Evolutionary conservation across 805 yeast species (phyloP).

Genomic region (Hanseniaspora taiwanica): DNA sequence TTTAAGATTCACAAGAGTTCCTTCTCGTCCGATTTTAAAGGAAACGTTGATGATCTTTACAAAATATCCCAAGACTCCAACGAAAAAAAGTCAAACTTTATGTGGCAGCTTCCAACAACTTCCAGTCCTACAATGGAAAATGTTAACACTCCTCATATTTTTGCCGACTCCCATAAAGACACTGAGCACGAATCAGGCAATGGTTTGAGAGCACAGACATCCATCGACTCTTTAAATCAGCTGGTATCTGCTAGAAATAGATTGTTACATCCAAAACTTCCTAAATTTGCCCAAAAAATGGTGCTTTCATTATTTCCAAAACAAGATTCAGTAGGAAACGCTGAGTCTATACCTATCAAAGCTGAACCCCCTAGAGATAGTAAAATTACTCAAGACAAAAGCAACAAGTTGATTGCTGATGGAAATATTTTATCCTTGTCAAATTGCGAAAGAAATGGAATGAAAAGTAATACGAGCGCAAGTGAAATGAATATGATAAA

Average conservation of each 20-base stretch:
- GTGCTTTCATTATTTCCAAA: neutral
- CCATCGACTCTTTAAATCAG: neutral
- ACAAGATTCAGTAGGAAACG: neutral
- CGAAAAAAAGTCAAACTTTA: conserved; percentile 5
- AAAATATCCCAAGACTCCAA: conserved; percentile 5
- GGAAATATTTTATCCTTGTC: too few species aligned
- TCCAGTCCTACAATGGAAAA: conserved; percentile 15
- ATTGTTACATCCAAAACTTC: neutral
- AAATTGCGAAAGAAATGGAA: too few species aligned
- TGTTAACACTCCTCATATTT: conserved; percentile 14
- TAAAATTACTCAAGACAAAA: too few species aligned
- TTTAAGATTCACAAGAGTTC: conserved; percentile 1
- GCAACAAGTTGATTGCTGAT: too few species aligned
- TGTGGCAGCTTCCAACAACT: conserved; percentile 18
- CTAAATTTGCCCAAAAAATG: neutral
- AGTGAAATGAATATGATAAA: too few species aligned
- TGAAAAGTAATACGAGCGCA: too few species aligned
- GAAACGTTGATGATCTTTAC: neutral
- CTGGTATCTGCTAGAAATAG: too few species aligned
- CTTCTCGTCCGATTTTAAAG: neutral
- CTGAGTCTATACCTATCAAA: neutral
- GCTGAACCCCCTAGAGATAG: too few species aligned
- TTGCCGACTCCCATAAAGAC: conserved; percentile 12
- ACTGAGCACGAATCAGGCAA: neutral
- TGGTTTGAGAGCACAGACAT: neutral